A percentile compares a stretch with the other conserved stretches of the same genome.
Conservation (phyloP, 441 rosid genomes). For the Syzygium malaccense region DNA sequence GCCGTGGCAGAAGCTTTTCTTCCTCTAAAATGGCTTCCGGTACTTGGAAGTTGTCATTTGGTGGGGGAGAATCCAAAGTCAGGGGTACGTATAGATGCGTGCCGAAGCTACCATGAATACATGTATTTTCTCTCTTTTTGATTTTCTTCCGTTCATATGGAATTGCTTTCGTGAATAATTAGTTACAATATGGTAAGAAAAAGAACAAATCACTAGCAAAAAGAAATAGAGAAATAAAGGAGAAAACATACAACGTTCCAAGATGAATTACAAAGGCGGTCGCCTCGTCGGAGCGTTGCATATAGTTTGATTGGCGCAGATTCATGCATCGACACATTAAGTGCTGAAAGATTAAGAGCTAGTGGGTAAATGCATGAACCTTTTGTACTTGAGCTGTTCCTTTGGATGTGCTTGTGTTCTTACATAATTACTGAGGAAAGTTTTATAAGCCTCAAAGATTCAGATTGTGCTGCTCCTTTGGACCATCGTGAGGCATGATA, state of each 20-base stretch:
- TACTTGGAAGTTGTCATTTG: background rate
- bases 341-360: background rate
- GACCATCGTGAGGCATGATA: background rate
- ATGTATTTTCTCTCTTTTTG: background rate
- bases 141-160: background rate
- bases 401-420: background rate
- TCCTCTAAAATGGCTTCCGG: background rate
- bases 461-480: background rate
- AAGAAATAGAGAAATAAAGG: background rate
- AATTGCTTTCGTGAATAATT: background rate
- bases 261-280: background rate
- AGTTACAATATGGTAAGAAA: background rate
- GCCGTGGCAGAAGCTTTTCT: background rate
- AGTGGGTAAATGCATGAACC: background rate
- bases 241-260: background rate
- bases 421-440: background rate
- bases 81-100: background rate
- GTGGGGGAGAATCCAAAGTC: background rate
- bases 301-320: background rate
- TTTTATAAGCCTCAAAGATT: background rate
- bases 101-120: background rate
- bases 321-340: background rate
- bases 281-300: background rate
- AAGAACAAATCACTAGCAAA: background rate
- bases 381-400: background rate